A percentile compares a stretch with the other conserved stretches of the same genome.
Conservation (phyloP, 768 basidiomycete species). For the Inosperma sp. region DNA sequence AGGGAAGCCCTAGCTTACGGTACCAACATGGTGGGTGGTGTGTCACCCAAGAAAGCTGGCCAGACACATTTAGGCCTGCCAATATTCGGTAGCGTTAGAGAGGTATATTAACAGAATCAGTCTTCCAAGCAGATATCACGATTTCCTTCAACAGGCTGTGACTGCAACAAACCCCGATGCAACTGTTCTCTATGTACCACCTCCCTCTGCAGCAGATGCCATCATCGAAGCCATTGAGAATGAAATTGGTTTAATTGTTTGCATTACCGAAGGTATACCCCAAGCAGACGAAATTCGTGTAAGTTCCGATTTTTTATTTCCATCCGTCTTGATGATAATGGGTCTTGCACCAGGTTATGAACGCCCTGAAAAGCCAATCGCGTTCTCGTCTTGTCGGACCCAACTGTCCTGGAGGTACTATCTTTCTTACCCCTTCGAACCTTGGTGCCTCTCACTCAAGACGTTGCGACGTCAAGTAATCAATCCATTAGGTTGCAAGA, state of each 20-base stretch:
- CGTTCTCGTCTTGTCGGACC: constrained; percentile 96
- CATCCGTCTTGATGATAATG: neutral
- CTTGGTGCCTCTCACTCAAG: neutral
- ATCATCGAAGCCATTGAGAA: constrained; percentile 99
- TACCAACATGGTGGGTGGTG: constrained; percentile 97
- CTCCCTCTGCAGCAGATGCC: constrained; percentile 92
- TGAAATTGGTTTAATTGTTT: constrained; percentile 96
- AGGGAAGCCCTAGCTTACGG: constrained; percentile 92
- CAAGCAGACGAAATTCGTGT: constrained; percentile 95
- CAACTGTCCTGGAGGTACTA: constrained; percentile 83
- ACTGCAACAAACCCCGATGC: constrained; percentile 85
- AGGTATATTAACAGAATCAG: constrained; percentile 43
- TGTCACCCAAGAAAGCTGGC: constrained; percentile 95
- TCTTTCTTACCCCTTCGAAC: neutral
- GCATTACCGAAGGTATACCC: constrained; percentile 98
- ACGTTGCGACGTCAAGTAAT: constrained; percentile 51
- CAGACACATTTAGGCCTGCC: constrained; percentile 93
- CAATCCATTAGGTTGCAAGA: constrained; percentile 96
- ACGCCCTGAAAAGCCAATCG: constrained; percentile 90
- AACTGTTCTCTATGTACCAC: constrained; percentile 95
- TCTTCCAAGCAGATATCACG: neutral
- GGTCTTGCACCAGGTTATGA: constrained; percentile 64
- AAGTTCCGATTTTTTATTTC: constrained; percentile 20
- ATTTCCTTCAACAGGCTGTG: constrained; percentile 59
- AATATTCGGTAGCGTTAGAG: constrained; percentile 86